These are phyloP conservation scores for Nepenthes alata DNA, from an alignment of 179 eudicot species.

Conservation along the genomic window DNA sequence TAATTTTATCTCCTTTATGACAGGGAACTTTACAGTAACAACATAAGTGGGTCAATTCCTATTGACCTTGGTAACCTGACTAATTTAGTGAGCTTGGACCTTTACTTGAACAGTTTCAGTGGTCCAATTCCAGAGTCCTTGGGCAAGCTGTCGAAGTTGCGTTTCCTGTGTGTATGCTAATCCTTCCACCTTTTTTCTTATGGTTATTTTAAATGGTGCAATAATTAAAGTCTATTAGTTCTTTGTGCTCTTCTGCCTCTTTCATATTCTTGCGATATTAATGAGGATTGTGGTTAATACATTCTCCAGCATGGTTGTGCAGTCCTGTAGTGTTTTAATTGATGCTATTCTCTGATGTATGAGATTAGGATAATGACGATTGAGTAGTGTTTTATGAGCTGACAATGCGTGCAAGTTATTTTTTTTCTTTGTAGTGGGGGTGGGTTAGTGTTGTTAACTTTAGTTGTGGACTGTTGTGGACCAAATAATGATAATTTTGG, in stretches of 20 bases:
- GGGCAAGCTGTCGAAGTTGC: slow-evolving; percentile 34
- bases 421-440: too few species aligned
- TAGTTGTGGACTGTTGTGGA: too few species aligned
- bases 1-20: neutral
- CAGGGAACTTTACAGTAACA: slow-evolving; percentile 43
- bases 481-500: too few species aligned
- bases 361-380: too few species aligned
- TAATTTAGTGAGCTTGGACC: slow-evolving; percentile 43
- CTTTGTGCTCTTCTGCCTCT: neutral
- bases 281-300: too few species aligned
- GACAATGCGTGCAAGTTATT: too few species aligned
- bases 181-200: neutral
- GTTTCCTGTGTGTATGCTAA: slow-evolving; percentile 31
- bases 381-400: too few species aligned
- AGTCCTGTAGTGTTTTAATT: too few species aligned
- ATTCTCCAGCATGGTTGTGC: too few species aligned
- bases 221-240: neutral
- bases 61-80: slow-evolving; percentile 39
- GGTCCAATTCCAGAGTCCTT: slow-evolving; percentile 36
- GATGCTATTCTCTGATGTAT: too few species aligned
- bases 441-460: too few species aligned
- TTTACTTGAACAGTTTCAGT: slow-evolving; percentile 29
- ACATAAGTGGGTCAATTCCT: slow-evolving; percentile 36
- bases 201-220: neutral
- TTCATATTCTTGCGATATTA: too few species aligned